Base-by-base conservation (phyloP, 31 red algal genomes). In the Endocladia muricata region DNA sequence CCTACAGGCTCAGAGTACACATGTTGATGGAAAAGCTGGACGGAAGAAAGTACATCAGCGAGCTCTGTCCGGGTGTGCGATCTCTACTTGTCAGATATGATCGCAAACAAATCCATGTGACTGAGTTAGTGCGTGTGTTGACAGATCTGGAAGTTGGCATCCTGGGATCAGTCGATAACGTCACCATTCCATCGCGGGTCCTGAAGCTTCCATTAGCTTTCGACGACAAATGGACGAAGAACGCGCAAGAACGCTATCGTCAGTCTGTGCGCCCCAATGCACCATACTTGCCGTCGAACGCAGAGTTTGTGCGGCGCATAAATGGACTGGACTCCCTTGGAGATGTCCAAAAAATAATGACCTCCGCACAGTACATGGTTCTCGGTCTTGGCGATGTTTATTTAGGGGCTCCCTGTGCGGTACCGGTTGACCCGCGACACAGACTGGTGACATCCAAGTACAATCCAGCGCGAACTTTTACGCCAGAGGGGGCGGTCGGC, bases 341-440 rank as follows among this genome's bases (percentile, higher is more conserved):
- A 2, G 37, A 79, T 26, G 90, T 93, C 2, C 60, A 82, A 39
- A 26, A 68, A 11, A 82, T 82, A 6, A 81, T 93, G 76, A 73
- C 66, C 21, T 15, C 51, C 1, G 90, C 90, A 41, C 67, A 93
- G 51, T 93, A 93, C 61, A 69, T 93, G 81, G 90, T 93, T 17
- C 76, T 93, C 36, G 90, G 90, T n/a, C 69, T 93, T 8, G 90
- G 90, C 0, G 90, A 93, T 72, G 90, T 93, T 2, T 93, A 93
- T 61, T 70, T 93, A 2, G 81, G 90, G 55, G 90, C 90, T 29
- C 90, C 90, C 47, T 86, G 80, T 79, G 90, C 90, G 4, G 82
- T 93, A 25, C 90, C 90, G 22, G 76, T 93, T 39, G 81, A 93
- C 68, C 81, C 81, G 2, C 62, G 81, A 1, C 90, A 93, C 39